A percentile compares a stretch with the other conserved stretches of the same genome.
Evolutionary conservation across 129 eudicot genomes (phyloP).

Genomic region (Smallanthus sonchifolius): DNA sequence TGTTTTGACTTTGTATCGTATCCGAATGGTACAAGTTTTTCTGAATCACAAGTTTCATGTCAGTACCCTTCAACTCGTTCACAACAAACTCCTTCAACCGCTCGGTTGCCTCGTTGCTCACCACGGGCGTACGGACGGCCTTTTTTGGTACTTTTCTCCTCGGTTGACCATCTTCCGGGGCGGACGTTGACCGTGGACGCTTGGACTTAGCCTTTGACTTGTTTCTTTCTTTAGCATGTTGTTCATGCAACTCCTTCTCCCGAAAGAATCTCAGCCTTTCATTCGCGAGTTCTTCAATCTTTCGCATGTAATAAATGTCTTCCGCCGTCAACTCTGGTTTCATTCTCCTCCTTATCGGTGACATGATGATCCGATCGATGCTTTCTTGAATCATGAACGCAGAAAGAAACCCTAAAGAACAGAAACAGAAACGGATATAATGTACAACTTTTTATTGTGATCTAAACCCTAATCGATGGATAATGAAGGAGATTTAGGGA

Average conservation of each 20-base stretch:
- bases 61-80: conserved; percentile 6
- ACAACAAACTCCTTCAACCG: not conserved
- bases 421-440: not conserved
- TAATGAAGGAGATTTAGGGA: not conserved
- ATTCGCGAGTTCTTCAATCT: not conserved
- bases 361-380: too few relatives aligned
- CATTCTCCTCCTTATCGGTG: not conserved
- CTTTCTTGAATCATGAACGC: too few relatives aligned
- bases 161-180: not conserved
- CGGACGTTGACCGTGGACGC: not conserved
- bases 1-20: not conserved
- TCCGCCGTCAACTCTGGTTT: not conserved
- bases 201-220: not conserved
- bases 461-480: too few relatives aligned
- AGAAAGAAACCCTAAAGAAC: too few relatives aligned
- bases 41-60: conserved; percentile 19
- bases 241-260: not conserved
- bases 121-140: not conserved
- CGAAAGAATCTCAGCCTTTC: not conserved
- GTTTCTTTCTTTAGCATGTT: not conserved
- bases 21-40: not conserved
- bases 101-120: not conserved
- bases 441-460: not conserved
- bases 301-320: not conserved
- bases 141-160: not conserved